Evolutionary conservation across 75 land plant species (phyloP).

Genomic region (Selaginella tamariscina): DNA sequence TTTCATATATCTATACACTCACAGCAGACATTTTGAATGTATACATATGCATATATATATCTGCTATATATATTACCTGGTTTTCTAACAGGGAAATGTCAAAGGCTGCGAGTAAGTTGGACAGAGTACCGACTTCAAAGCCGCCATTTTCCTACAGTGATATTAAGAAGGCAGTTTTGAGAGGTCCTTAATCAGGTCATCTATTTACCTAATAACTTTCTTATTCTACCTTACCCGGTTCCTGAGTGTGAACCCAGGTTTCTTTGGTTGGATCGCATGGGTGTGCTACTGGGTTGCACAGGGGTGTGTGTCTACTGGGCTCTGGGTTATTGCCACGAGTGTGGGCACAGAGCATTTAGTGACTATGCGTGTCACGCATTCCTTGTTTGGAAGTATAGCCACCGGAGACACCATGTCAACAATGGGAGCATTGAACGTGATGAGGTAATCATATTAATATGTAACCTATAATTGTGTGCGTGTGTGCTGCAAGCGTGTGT

Average conservation of each 20-base stretch:
- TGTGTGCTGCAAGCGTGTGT: too few species aligned
- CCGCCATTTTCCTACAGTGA: slow-evolving; percentile 57
- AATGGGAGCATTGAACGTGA: slow-evolving; percentile 60
- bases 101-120: too few species aligned
- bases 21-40: too few species aligned
- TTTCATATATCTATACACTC: too few species aligned
- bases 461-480: too few species aligned
- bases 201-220: slow-evolving; percentile 32
- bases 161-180: slow-evolving; percentile 59
- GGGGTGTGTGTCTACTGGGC: slow-evolving; percentile 60
- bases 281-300: slow-evolving; percentile 39
- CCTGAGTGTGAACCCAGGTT: slow-evolving; percentile 19
- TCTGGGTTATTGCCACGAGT: slow-evolving; percentile 74
- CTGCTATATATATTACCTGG: too few species aligned
- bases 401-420: slow-evolving; percentile 72
- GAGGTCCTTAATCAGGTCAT: slow-evolving; percentile 44
- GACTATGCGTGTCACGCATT: slow-evolving; percentile 52
- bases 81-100: too few species aligned
- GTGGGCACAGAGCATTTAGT: slow-evolving; percentile 70
- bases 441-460: too few species aligned
- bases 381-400: slow-evolving; percentile 74
- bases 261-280: slow-evolving; percentile 33
- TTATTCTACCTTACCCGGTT: slow-evolving; percentile 25
- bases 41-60: too few species aligned
- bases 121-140: slow-evolving; percentile 36